phyloP scores from a whole-genome alignment of 192 early-diverging fungal genomes.

The Linderina pennispora region DNA sequence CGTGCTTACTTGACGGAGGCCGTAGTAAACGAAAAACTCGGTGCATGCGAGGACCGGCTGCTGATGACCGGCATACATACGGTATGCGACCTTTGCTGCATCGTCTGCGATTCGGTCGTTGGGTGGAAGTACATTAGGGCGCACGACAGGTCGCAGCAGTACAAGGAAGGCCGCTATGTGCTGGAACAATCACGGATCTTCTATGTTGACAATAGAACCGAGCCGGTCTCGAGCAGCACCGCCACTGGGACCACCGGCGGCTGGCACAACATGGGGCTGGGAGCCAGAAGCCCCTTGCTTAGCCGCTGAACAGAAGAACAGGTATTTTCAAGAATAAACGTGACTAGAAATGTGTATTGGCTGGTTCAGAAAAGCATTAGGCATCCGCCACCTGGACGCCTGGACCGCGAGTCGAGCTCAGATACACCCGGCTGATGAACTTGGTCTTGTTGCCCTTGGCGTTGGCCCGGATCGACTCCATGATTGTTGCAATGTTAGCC shows the following conservation, averaged over 20 bases:
- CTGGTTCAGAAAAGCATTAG: too few relatives aligned
- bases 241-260: not conserved
- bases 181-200: conserved; percentile 31
- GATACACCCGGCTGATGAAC: conserved; percentile 54
- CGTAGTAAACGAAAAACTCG: conserved; percentile 34
- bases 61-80: conserved; percentile 47
- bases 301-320: not conserved
- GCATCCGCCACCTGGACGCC: conserved; percentile 56
- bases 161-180: conserved; percentile 44
- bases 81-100: conserved; percentile 33
- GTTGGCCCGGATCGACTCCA: conserved; percentile 55
- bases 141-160: conserved; percentile 26
- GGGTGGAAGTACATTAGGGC: conserved; percentile 43
- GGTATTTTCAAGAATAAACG: too few relatives aligned
- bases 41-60: conserved; percentile 29
- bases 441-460: conserved; percentile 40
- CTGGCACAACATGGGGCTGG: too few relatives aligned
- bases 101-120: conserved; percentile 17
- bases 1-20: conserved; percentile 34
- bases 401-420: conserved; percentile 66
- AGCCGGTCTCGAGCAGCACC: not conserved
- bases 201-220: conserved; percentile 1
- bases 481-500: conserved; percentile 53
- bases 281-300: not conserved
- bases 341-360: too few relatives aligned